Evolutionary conservation across 768 basidiomycete genomes (phyloP).

Genomic region (Zangia roseola): DNA sequence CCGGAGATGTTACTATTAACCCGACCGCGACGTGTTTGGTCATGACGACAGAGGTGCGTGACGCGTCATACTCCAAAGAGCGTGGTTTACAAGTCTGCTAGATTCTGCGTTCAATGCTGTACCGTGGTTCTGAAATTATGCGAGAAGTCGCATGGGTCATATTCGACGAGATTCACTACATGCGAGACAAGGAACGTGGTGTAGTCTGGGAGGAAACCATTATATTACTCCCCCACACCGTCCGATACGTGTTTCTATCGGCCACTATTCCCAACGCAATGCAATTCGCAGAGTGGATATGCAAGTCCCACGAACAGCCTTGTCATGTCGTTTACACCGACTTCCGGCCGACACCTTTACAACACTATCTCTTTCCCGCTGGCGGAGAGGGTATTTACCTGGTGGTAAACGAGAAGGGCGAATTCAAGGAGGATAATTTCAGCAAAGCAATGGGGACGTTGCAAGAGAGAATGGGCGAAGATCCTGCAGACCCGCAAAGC

Average conservation of each 20-base stretch:
- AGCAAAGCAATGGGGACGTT: slow-evolving; percentile 96
- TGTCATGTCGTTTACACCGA: slow-evolving; percentile 99
- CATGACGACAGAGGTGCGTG: slow-evolving; percentile 95
- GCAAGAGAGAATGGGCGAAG: slow-evolving; percentile 81
- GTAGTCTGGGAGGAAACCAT: slow-evolving; percentile 99
- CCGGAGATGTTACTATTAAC: slow-evolving; percentile 98
- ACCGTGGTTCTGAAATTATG: slow-evolving; percentile 98
- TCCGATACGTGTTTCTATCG: slow-evolving; percentile 97
- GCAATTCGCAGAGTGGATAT: slow-evolving; percentile 99
- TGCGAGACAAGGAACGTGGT: slow-evolving; percentile 98
- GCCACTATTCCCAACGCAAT: slow-evolving; percentile 99
- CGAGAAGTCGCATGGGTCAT: slow-evolving; percentile 99
- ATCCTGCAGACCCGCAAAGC: slow-evolving; percentile 81
- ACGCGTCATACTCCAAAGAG: background rate
- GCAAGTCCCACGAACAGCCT: slow-evolving; percentile 94
- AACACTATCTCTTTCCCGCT: slow-evolving; percentile 96
- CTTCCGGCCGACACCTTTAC: slow-evolving; percentile 95
- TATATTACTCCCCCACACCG: slow-evolving; percentile 92
- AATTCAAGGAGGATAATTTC: slow-evolving; percentile 97
- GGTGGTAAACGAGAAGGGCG: slow-evolving; percentile 98
- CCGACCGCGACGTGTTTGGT: slow-evolving; percentile 95
- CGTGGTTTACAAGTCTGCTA: slow-evolving; percentile 29
- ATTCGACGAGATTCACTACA: slow-evolving; percentile 99
- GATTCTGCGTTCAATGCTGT: slow-evolving; percentile 99
- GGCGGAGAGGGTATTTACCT: slow-evolving; percentile 97